Conservation (phyloP, 2,329 filamentous ascomycete species). For the Stachybotrys chlorohalonatus region DNA sequence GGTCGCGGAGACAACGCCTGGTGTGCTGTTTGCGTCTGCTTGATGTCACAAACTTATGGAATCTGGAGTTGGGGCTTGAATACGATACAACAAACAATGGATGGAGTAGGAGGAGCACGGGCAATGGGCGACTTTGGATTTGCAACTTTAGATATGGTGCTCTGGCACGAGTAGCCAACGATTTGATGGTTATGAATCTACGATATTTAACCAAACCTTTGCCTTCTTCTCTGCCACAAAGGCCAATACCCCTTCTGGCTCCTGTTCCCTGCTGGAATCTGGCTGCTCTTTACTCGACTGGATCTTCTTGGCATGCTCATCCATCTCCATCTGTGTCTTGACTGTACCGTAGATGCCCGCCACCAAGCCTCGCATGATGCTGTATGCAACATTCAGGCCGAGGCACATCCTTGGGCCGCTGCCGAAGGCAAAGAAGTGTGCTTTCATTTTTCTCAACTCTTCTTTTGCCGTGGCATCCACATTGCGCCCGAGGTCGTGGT, state of each 20-base stretch:
- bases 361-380: neutral
- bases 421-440: neutral
- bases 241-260: neutral
- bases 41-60: no score
- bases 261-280: neutral
- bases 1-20: no score
- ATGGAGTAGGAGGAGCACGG: no score
- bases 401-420: constrained; percentile 1
- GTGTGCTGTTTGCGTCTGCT: no score
- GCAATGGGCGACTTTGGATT: no score
- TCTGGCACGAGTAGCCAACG: neutral
- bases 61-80: no score
- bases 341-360: neutral
- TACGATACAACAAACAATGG: no score
- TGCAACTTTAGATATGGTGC: neutral
- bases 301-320: neutral
- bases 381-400: neutral
- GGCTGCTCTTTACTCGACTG: neutral
- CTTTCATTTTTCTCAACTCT: neutral
- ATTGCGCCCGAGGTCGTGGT: neutral
- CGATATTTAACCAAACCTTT: neutral
- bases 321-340: neutral
- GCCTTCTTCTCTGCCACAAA: neutral
- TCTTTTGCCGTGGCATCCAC: neutral
- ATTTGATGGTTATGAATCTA: neutral